phyloP scores from a whole-genome alignment of 441 rosid genomes.

The Erysimum pusillum region DNA sequence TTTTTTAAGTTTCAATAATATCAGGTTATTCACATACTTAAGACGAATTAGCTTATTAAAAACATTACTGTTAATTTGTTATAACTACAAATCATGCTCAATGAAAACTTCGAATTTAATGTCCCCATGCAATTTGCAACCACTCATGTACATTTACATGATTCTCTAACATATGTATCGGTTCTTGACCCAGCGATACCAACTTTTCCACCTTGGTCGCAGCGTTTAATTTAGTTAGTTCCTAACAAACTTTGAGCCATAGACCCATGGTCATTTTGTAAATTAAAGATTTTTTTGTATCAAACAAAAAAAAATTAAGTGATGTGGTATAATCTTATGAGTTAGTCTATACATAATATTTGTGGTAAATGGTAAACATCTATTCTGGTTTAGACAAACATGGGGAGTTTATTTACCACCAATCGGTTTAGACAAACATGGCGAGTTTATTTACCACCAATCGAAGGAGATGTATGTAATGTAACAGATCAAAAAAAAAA shows the following conservation, averaged over 20 bases:
- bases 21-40: no score
- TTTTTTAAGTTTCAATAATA: no score
- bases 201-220: no score
- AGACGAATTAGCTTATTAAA: no score
- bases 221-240: no score
- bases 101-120: no score
- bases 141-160: no score
- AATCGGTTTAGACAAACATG: not conserved
- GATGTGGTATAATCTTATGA: not conserved
- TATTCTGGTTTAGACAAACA: not conserved
- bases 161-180: no score
- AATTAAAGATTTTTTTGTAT: not conserved
- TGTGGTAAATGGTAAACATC: not conserved
- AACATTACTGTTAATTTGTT: no score
- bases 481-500: not conserved
- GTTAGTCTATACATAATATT: not conserved
- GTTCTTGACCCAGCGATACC: no score
- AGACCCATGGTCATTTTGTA: not conserved
- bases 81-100: no score
- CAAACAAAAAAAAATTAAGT: not conserved
- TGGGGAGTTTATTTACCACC: slow-evolving; percentile 16
- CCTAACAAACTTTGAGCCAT: not conserved
- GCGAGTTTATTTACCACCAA: slow-evolving; percentile 17
- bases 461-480: not conserved
- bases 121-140: no score